phyloP scores from a whole-genome alignment of 306 rosid genomes.

The Quercus parvula region DNA sequence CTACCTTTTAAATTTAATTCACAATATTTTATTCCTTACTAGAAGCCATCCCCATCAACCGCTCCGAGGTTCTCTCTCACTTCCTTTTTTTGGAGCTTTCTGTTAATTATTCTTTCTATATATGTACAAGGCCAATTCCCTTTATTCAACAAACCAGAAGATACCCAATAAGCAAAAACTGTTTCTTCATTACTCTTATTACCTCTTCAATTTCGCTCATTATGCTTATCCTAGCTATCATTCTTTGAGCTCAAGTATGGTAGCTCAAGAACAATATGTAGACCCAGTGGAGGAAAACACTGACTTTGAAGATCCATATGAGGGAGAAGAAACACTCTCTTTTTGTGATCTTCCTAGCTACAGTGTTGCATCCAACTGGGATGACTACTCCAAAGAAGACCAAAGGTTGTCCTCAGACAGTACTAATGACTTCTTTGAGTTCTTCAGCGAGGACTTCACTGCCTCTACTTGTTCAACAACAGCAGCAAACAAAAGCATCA shows the following conservation, averaged over 20 bases:
- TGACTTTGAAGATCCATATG: slow-evolving; percentile 33
- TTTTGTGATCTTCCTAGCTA: slow-evolving; percentile 68
- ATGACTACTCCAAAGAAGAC: slow-evolving; percentile 37
- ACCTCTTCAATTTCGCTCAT: not conserved
- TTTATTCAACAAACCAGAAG: not conserved
- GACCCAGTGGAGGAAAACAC: slow-evolving; percentile 20
- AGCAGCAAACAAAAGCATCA: slow-evolving; percentile 33
- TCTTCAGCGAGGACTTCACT: slow-evolving; percentile 56
- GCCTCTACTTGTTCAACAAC: slow-evolving; percentile 21
- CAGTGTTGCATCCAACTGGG: slow-evolving; percentile 37
- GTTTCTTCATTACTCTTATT: not conserved
- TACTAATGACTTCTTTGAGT: slow-evolving; percentile 57
- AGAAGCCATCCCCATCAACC: slow-evolving; percentile 41
- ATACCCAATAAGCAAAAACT: not conserved
- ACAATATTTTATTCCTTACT: slow-evolving; percentile 13
- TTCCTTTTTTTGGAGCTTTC: not conserved
- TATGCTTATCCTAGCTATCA: not conserved
- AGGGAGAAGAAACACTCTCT: slow-evolving; percentile 68
- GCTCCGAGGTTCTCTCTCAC: not conserved
- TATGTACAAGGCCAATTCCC: slow-evolving; percentile 14
- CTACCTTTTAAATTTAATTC: not conserved
- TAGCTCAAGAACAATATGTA: slow-evolving; percentile 18
- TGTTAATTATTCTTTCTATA: not conserved
- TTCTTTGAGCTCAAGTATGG: slow-evolving; percentile 18
- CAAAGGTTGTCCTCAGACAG: slow-evolving; percentile 27